Conservation (phyloP, 176 grass and related monocot genomes). For the Aegilops sharonensis region DNA sequence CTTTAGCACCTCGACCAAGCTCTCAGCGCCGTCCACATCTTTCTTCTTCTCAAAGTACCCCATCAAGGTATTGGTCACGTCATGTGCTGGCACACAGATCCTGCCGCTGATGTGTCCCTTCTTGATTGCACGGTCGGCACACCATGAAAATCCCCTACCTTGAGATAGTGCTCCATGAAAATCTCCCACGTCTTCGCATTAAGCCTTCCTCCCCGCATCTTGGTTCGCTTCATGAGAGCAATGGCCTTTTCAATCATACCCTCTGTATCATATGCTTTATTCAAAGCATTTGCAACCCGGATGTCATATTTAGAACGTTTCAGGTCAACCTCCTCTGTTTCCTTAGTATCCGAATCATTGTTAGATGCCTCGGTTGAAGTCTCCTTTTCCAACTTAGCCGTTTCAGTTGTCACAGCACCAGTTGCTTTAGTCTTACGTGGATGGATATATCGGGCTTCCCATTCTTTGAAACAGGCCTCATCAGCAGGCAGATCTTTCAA, state of each 20-base stretch:
- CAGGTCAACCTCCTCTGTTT: not conserved
- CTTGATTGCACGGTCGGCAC: constrained; percentile 68
- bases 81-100: constrained; percentile 48
- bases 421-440: constrained; percentile 23
- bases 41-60: constrained; percentile 58
- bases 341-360: constrained; percentile 17
- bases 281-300: constrained; percentile 82
- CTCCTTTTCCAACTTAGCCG: not conserved
- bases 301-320: constrained; percentile 71
- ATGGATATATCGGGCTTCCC: constrained; percentile 49
- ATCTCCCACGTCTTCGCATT: constrained; percentile 94
- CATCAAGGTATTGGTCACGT: constrained; percentile 51
- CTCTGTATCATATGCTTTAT: constrained; percentile 76
- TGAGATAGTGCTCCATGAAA: constrained; percentile 81
- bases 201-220: constrained; percentile 64
- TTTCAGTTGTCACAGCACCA: not conserved
- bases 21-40: constrained; percentile 64
- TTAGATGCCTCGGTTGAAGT: constrained; percentile 17
- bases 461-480: constrained; percentile 79
- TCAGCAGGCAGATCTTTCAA: constrained; percentile 83
- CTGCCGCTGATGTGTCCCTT: constrained; percentile 70
- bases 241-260: constrained; percentile 75
- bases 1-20: constrained; percentile 57
- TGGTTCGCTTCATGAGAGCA: constrained; percentile 66
- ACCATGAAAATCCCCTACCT: constrained; percentile 37